phyloP scores from a whole-genome alignment of 768 basidiomycete genomes.

The Guyanaporus albipodus region DNA sequence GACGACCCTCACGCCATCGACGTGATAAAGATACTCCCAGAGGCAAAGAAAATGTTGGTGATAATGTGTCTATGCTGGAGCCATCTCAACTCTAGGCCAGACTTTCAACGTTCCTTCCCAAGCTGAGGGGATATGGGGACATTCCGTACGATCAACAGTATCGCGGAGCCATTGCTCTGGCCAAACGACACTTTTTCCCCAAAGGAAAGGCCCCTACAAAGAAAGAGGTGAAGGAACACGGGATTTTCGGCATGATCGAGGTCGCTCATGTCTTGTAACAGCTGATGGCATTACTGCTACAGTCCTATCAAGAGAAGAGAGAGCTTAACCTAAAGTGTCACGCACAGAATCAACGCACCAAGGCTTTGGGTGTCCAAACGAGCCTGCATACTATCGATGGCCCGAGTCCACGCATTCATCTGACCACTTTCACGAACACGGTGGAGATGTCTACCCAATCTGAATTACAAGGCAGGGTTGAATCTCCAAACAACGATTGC shows the following conservation, averaged over 20 bases:
- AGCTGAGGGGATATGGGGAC: slow-evolving; percentile 28
- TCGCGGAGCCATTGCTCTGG: slow-evolving; percentile 26
- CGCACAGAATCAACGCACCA: slow-evolving; percentile 1
- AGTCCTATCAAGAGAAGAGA: slow-evolving; percentile 23
- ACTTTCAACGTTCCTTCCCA: slow-evolving; percentile 27
- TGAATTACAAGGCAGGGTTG: not conserved
- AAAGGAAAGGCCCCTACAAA: slow-evolving; percentile 22
- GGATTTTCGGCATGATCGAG: not conserved
- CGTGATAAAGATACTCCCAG: slow-evolving; percentile 24
- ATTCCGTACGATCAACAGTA: slow-evolving; percentile 26
- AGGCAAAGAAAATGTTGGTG: slow-evolving; percentile 22
- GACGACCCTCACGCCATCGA: slow-evolving; percentile 16
- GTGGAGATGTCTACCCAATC: not conserved
- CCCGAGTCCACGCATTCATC: not conserved
- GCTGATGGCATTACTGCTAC: slow-evolving; percentile 24
- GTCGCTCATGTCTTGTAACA: slow-evolving; percentile 5
- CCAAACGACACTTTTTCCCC: slow-evolving; percentile 28
- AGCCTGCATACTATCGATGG: slow-evolving; percentile 5
- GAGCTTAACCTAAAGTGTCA: slow-evolving; percentile 6
- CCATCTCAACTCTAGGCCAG: slow-evolving; percentile 9
- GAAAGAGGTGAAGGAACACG: slow-evolving; percentile 20
- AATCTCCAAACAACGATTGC: not conserved
- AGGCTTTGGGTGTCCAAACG: slow-evolving; percentile 22
- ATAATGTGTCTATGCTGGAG: not conserved
- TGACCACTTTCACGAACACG: not conserved